Evolutionary conservation across 129 eudicot species (phyloP).

Genomic region (Apium graveolens): DNA sequence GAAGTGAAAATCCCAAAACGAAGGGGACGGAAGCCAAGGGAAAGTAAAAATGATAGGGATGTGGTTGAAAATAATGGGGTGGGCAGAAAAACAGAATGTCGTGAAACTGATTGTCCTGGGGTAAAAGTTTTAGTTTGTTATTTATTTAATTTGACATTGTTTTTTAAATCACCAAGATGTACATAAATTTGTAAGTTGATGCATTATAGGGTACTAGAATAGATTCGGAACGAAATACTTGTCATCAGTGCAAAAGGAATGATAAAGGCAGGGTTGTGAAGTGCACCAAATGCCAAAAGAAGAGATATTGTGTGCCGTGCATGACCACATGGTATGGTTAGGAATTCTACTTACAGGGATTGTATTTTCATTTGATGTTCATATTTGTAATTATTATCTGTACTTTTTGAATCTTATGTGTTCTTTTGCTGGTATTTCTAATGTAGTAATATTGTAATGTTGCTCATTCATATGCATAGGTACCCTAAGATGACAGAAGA

Average conservation of each 20-base stretch:
- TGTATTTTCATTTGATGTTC: background rate
- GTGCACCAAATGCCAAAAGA: conserved; percentile 29
- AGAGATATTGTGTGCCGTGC: conserved; percentile 32
- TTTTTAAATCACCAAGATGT: background rate
- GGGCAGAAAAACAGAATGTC: background rate
- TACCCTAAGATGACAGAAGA: conserved; percentile 60
- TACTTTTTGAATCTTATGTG: background rate
- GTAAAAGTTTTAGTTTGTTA: background rate
- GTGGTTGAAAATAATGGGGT: background rate
- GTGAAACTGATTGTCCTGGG: background rate
- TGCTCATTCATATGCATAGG: conserved; percentile 29
- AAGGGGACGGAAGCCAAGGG: conserved; percentile 2
- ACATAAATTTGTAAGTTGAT: background rate
- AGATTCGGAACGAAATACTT: background rate
- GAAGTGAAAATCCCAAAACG: background rate
- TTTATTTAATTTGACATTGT: background rate
- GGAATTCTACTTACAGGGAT: background rate
- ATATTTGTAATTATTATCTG: background rate
- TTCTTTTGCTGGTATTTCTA: background rate
- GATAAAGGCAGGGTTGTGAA: conserved; percentile 34
- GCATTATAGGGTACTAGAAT: background rate
- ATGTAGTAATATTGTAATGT: background rate
- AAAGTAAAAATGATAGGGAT: background rate
- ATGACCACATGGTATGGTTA: conserved; percentile 25
- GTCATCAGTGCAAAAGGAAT: conserved; percentile 50